Evolutionary conservation across 208 protist genomes (phyloP).

Genomic region (Borovskyia barvae): DNA sequence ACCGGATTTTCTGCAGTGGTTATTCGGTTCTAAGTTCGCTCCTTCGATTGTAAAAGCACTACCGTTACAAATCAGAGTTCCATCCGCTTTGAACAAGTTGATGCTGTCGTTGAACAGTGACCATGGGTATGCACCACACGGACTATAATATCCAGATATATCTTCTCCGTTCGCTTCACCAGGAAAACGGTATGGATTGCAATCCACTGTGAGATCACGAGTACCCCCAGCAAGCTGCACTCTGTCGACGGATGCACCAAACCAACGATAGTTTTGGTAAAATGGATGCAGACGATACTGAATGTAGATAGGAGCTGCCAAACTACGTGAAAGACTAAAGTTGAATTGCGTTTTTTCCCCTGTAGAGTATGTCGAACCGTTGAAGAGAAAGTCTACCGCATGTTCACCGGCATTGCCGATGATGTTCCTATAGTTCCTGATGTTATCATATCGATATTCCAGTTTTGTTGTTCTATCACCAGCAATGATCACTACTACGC

Average conservation of each 20-base stretch:
- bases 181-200: slow-evolving; percentile 58
- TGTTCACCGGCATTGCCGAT: slow-evolving; percentile 19
- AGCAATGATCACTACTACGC: slow-evolving; percentile 80
- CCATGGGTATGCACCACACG: slow-evolving; percentile 96
- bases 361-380: slow-evolving; percentile 33
- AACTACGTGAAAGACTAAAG: slow-evolving; percentile 64
- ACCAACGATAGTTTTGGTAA: slow-evolving; percentile 98
- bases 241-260: slow-evolving; percentile 65
- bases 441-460: slow-evolving; percentile 73
- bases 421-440: slow-evolving; percentile 46
- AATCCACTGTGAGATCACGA: slow-evolving; percentile 12
- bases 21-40: slow-evolving; percentile 22
- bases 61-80: slow-evolving; percentile 78
- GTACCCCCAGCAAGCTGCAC: slow-evolving; percentile 55
- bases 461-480: slow-evolving; percentile 64
- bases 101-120: slow-evolving; percentile 97
- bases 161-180: slow-evolving; percentile 46
- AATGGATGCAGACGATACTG: slow-evolving; percentile 97
- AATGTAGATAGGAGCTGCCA: slow-evolving; percentile 93
- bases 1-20: slow-evolving; percentile 82
- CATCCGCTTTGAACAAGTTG: slow-evolving; percentile 44
- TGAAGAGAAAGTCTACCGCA: slow-evolving; percentile 47
- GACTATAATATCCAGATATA: slow-evolving; percentile 79
- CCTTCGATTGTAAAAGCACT: slow-evolving; percentile 46
- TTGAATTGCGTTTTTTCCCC: slow-evolving; percentile 33